Base-by-base conservation (phyloP, 768 basidiomycete species). In the Butyriboletus loyo region DNA sequence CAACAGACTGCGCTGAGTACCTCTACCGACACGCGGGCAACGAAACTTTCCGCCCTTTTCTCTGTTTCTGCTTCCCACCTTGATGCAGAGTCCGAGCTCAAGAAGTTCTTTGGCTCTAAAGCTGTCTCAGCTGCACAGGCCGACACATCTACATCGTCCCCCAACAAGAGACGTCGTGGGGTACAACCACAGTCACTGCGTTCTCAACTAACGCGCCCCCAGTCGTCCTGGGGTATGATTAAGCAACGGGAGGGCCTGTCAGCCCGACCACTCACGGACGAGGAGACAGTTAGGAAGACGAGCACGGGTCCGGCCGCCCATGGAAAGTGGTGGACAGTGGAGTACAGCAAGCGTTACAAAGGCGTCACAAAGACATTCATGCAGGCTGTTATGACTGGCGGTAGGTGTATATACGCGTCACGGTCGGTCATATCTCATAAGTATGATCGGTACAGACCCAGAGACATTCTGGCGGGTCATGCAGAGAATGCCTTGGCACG, bases 101-200 rank as follows among this genome's bases (percentile, higher is more conserved):
- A 89, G 50, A 87, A 85, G 57, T 96, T 98, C 77, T 99, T 99
- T 65, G 96, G 96, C 2, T 81, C 90, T 19, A 89, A 86, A 62
- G 94, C 97, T 52, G 81, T 98, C 9, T 75, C 77, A n/a, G 82
- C 86, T 2, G 78, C 76, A 27, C 82, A 81, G 67, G 67, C 69
- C 19, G 57, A 69, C 13, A 59, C 61, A 3, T 49, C 73, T 5
- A 57, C 75, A 1, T 52, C 77, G 3, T 65, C 74, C 1, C 66
- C 76, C 4, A 49, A 66, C 1, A 65, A 70, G 50, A 62, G 71
- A 46, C 65, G 80, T 30, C 77, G 77, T 40, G 71, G 69, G 5
- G 42, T 55, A 19, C 68, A 59, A 34, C 46, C 30, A 24, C 77
- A 75, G 9, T 56, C 69, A 5, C 76, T 79, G 28, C 75, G 87